A percentile compares a stretch with the other conserved stretches of the same genome.
Conservation (phyloP, 805 yeast species). For the Saccharomyces mikatae region DNA sequence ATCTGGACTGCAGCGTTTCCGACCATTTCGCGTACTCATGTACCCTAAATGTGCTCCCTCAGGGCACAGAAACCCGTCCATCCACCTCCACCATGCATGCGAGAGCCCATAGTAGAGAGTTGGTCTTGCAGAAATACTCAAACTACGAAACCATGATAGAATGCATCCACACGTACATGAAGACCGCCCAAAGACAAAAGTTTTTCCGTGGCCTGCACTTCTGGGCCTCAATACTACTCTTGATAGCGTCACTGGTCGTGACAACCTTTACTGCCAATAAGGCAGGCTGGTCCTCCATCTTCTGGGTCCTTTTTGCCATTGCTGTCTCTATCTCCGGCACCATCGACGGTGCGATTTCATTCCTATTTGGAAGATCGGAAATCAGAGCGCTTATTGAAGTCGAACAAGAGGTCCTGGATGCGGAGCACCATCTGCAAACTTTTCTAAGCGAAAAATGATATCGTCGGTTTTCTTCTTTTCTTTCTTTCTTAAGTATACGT, state of each 20-base stretch:
- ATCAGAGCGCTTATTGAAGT: constrained; percentile 70
- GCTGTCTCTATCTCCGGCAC: constrained; percentile 58
- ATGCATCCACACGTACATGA: constrained; percentile 40
- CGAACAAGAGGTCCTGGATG: constrained; percentile 51
- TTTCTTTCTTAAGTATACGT: background rate
- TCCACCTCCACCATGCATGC: constrained; percentile 1
- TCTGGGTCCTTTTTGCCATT: constrained; percentile 51
- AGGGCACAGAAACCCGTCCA: constrained; percentile 3
- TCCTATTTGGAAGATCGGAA: constrained; percentile 75
- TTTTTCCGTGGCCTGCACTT: constrained; percentile 62
- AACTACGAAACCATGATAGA: constrained; percentile 44
- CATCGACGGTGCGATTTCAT: constrained; percentile 69
- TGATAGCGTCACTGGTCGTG: constrained; percentile 47
- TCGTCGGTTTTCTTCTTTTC: background rate
- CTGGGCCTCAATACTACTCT: constrained; percentile 41
- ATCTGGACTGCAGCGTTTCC: constrained; percentile 61
- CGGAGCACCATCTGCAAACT: constrained; percentile 8
- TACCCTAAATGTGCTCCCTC: constrained; percentile 30
- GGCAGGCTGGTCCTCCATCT: constrained; percentile 57
- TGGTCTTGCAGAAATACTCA: constrained; percentile 10
- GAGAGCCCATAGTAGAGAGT: constrained; percentile 1
- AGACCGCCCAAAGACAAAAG: constrained; percentile 52
- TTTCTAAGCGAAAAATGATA: background rate
- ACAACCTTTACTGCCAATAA: constrained; percentile 49
- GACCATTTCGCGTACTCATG: constrained; percentile 85